A percentile compares a stretch with the other conserved stretches of the same genome.
These are phyloP conservation scores for Diaporthe humulicola DNA, from an alignment of 2,329 filamentous ascomycete species.

Conservation along the genomic window DNA sequence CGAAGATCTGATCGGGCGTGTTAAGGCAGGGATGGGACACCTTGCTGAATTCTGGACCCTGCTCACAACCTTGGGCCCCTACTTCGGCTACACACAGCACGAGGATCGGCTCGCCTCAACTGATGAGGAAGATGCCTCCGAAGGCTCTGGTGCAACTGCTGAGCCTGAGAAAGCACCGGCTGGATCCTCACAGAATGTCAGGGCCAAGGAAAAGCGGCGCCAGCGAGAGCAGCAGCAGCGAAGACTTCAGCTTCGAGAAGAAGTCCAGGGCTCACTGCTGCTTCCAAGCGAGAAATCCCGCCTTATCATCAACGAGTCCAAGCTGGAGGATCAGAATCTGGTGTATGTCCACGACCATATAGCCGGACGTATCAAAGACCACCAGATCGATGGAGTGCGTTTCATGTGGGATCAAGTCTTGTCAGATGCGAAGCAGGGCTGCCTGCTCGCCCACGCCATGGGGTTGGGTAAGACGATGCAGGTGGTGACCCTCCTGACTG, in stretches of 20 bases:
- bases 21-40: neutral
- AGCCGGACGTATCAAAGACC: slow-evolving; percentile 76
- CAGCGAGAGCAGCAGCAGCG: slow-evolving; percentile 68
- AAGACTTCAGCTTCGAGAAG: slow-evolving; percentile 59
- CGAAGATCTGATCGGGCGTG: neutral
- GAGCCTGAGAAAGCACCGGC: slow-evolving; percentile 58
- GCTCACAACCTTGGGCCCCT: slow-evolving; percentile 20
- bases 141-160: slow-evolving; percentile 48
- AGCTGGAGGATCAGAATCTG: slow-evolving; percentile 69
- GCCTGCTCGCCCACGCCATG: slow-evolving; percentile 90
- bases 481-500: slow-evolving; percentile 84
- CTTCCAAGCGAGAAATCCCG: slow-evolving; percentile 59
- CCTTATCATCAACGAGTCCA: slow-evolving; percentile 77
- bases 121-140: neutral
- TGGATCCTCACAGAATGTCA: slow-evolving; percentile 62
- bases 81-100: slow-evolving; percentile 15
- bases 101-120: neutral
- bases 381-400: slow-evolving; percentile 84
- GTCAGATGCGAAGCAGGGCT: slow-evolving; percentile 76
- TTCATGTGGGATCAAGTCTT: slow-evolving; percentile 93
- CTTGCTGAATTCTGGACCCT: slow-evolving; percentile 30
- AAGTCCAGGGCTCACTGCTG: slow-evolving; percentile 57
- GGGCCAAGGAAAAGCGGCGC: slow-evolving; percentile 68
- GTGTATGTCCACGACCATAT: slow-evolving; percentile 77
- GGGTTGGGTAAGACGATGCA: slow-evolving; percentile 95